Evolutionary conservation across 306 rosid species (phyloP), one percentile per base, ranked within the genome.

Genomic region (Dryas drummondii): DNA sequence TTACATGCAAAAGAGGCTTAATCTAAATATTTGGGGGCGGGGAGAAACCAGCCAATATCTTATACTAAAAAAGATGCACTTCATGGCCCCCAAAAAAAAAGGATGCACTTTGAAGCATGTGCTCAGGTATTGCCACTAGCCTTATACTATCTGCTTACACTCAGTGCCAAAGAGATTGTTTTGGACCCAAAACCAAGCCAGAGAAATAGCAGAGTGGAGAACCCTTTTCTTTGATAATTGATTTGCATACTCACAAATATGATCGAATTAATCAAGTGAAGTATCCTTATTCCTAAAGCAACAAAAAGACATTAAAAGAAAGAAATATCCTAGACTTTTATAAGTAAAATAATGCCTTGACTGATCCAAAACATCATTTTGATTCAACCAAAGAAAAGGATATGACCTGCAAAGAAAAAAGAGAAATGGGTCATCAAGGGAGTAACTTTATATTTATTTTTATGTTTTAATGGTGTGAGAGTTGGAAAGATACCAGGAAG

Each of bases 361-460:
- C 37, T 56, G 79, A 74, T 14, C 46, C 72, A 76, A 66, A 63
- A 73, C 64, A 74, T 7, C 75, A 73, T 42, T 59, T 60, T 49
- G 44, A 15, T 22, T 63, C 58, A 65, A 80, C 48, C n/a, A 22
- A 40, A 49, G n/a, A 58, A 85, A 90, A 92, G 97, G 97, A 92
- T 92, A 92, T 88, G 97, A 92, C 97, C 97, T 92, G 96, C 87
- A 85, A 71, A 79, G 70, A 22, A 60, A 80, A 81, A 73, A 73
- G 72, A 66, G 42, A 16, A 88, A 69, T 11, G 75, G 69, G 74
- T 68, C 42, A 69, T 67, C 54, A 76, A 68, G 22, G 59, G 12
- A 40, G 59, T 17, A 66, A 55, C 67, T 68, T 64, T 52, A 78
- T 48, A 62, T 53, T 52, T 5, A 66, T 19, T 55, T 42, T 55